Evolutionary conservation across 176 grass and related monocot genomes (phyloP), one percentile per base, ranked within the genome.

Genomic region (Miscanthus lutarioriparius): DNA sequence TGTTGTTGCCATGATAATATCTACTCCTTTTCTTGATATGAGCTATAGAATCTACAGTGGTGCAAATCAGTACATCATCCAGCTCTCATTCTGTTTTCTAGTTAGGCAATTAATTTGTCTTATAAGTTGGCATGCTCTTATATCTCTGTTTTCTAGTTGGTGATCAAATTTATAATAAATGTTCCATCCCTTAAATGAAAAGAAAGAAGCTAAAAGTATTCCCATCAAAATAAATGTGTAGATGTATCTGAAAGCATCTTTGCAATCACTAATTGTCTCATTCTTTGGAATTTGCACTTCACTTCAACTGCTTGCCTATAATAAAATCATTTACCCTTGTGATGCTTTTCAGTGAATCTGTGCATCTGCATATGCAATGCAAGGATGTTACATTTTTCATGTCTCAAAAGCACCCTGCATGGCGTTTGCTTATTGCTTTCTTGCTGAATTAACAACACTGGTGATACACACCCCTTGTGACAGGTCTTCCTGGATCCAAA

Each of bases 401-500:
- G 15, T 59, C 56, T 23, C 13, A 26, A 7, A 68, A 38, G 10
- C 7, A 39, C 74, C 7, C 8, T 1, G 19, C 15, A 49, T 37
- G 23, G 43, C 27, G 27, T 9, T 22, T 64, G 6, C 54, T 35
- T 2, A 36, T 74, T 17, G 7, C 11, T 64, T 71, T 82, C 67
- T 40, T 70, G 8, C 43, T 70, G 43, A 84, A 68, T 75, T 66
- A 74, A 22, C 7, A 37, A 66, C 36, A 8, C 82, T 76, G 14
- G 76, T 76, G 14, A 38, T 43, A 43, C 25, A 10, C 44, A 49
- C 40, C 1, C 8, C 8, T 85, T 69, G 62, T 61, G 20, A 14
- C 84, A 95, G 93, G 90, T 95, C 23, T 90, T 88, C 61, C 72
- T 95, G 56, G 93, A 95, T 59, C 93, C 90, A 0, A 95, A 95